These are phyloP conservation scores for Chlorella vulgaris DNA, from an alignment of 139 green algal species.

Conservation along the genomic window DNA sequence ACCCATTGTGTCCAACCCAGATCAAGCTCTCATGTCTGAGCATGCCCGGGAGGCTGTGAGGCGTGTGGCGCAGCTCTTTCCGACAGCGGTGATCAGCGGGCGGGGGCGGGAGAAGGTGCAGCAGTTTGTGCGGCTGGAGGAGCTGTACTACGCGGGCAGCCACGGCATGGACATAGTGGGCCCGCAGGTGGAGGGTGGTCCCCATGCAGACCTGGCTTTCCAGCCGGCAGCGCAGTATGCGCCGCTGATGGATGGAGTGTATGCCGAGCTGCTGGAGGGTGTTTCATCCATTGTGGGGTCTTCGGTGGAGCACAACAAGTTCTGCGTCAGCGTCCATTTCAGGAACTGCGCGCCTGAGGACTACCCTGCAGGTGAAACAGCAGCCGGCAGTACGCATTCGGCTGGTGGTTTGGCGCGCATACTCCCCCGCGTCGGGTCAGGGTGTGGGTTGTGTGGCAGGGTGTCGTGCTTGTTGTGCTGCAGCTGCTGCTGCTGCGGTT, in stretches of 20 bases:
- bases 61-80: slow-evolving; percentile 81
- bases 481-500: no score
- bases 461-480: no score
- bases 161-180: slow-evolving; percentile 97
- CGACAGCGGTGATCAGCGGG: slow-evolving; percentile 94
- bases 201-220: slow-evolving; percentile 51
- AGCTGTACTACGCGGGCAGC: slow-evolving; percentile 97
- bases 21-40: slow-evolving; percentile 86
- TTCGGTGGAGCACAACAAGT: slow-evolving; percentile 97
- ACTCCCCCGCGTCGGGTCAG: not conserved
- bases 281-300: slow-evolving; percentile 72
- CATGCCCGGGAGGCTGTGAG: slow-evolving; percentile 83
- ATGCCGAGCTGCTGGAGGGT: slow-evolving; percentile 26
- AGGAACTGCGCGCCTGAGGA: slow-evolving; percentile 75
- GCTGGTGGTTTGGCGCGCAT: not conserved
- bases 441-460: not conserved
- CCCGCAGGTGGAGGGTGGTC: slow-evolving; percentile 45
- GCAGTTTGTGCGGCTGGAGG: slow-evolving; percentile 89
- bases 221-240: slow-evolving; percentile 85
- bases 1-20: slow-evolving; percentile 95
- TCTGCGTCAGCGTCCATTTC: slow-evolving; percentile 95
- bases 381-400: not conserved
- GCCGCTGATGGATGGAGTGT: slow-evolving; percentile 84
- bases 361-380: slow-evolving; percentile 48
- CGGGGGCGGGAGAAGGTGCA: slow-evolving; percentile 90